phyloP scores from a whole-genome alignment of 2,329 filamentous ascomycete species.

The Aspergillus tamarii region DNA sequence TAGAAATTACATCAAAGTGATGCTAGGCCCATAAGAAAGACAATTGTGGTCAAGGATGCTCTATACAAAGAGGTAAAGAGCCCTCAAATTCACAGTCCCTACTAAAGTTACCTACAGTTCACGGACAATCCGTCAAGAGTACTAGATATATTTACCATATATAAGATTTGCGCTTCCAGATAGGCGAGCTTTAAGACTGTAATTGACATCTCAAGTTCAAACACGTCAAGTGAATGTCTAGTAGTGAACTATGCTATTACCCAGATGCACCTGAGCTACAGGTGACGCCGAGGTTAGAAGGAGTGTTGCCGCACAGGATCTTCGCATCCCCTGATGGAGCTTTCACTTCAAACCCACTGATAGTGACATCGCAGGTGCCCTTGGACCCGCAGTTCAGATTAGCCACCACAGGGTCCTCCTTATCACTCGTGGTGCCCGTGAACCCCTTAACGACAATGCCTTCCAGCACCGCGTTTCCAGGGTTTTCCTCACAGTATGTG shows the following conservation, averaged over 20 bases:
- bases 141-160: too few relatives aligned
- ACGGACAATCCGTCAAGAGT: too few relatives aligned
- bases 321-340: constrained; percentile 37
- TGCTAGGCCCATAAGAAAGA: too few relatives aligned
- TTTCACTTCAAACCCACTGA: constrained; percentile 39
- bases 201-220: too few relatives aligned
- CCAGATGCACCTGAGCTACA: constrained; percentile 42
- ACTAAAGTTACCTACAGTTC: too few relatives aligned
- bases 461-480: constrained; percentile 38
- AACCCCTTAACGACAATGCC: constrained; percentile 44
- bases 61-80: too few relatives aligned
- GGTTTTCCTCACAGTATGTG: constrained; percentile 40
- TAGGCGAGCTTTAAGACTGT: fast-evolving
- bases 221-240: not conserved
- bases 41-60: too few relatives aligned
- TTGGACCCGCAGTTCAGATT: constrained; percentile 44
- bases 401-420: constrained; percentile 39
- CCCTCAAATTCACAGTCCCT: too few relatives aligned
- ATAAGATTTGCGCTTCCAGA: too few relatives aligned
- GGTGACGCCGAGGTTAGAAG: constrained; percentile 33
- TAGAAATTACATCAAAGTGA: too few relatives aligned
- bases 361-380: constrained; percentile 43
- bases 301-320: constrained; percentile 40
- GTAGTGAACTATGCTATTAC: constrained; percentile 9
- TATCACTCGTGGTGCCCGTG: constrained; percentile 42